Base-by-base conservation (phyloP, 1,284 basidiomycete species). In the Tylopilus sp. region DNA sequence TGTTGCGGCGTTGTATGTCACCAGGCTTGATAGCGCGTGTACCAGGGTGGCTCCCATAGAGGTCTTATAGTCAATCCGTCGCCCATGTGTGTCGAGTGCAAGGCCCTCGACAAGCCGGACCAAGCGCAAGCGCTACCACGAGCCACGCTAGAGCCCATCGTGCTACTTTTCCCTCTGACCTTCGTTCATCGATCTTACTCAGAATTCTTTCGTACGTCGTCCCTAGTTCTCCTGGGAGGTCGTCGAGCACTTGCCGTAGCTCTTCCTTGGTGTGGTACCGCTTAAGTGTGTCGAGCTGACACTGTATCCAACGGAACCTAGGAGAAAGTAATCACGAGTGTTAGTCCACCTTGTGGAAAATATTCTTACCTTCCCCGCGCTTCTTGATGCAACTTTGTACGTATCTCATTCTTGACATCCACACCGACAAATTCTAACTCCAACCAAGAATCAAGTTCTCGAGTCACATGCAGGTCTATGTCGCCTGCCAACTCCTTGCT, bases 21-120 rank as follows among this genome's bases (percentile, higher is more conserved):
- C 62, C 33, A 65, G 64, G 22, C 61, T 64, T 3, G 60, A 63
- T 22, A 63, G 41, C 26, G n/a, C 18, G 3, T 47, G 15, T n/a
- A 64, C 8, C 18, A 64, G 10, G 8, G 18, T 7, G 12, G 2
- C 2, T 52, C 32, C 16, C n/a, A 49, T 33, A 32, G 41, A 22
- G 8, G 55, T 52, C 29, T 32, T 29, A 6, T 13, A 13, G 7
- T 39, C 12, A 18, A 24, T 29, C 36, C 39, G 16, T 13, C 22
- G 29, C 13, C 13, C 10, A n/a, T 24, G 32, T 12, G n/a, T 1
- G 2, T 60, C 54, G 2, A 57, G 8, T 22, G 24, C 39, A 29
- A 64, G 32, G 2, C 52, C 62, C 1, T 64, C 61, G 9, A 47
- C 12, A 22, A 64, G 33, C 47, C 64, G 53, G n/a, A 29, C 36